Conservation (phyloP, 164 flowering plant genomes). For the Houttuynia cordata region DNA sequence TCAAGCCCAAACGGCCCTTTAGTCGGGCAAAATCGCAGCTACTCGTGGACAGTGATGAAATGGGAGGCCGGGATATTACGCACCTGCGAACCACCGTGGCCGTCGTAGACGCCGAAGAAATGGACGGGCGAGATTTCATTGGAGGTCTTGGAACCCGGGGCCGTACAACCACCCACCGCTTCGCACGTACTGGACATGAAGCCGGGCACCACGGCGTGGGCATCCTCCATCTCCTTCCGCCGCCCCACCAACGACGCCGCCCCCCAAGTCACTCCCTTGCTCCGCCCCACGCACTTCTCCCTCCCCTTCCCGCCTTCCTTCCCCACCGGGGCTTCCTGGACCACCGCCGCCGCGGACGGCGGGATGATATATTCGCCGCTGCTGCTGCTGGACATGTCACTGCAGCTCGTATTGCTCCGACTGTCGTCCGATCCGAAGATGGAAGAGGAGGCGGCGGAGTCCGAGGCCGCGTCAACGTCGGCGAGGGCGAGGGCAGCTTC, state of each 20-base stretch:
- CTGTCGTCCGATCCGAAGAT: constrained; percentile 16
- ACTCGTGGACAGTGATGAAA: no score
- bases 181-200: constrained; percentile 41
- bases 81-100: constrained; percentile 87
- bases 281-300: constrained; percentile 40
- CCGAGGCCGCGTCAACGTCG: constrained; percentile 8
- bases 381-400: constrained; percentile 21
- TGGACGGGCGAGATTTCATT: constrained; percentile 39
- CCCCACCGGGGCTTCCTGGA: constrained; percentile 2
- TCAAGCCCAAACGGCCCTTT: no score
- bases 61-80: background rate
- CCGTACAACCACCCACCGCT: constrained; percentile 54
- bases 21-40: no score
- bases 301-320: constrained; percentile 5
- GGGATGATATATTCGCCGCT: constrained; percentile 24
- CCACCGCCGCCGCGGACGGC: constrained; percentile 9
- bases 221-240: constrained; percentile 74
- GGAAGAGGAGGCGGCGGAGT: constrained; percentile 13
- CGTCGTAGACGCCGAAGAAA: constrained; percentile 78
- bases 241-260: constrained; percentile 45
- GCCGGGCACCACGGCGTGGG: constrained; percentile 39
- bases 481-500: background rate
- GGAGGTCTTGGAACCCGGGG: constrained; percentile 33
- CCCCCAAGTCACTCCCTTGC: constrained; percentile 42
- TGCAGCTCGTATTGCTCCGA: constrained; percentile 14